Base-by-base conservation (phyloP, 2,329 filamentous ascomycete genomes). In the Pseudocercospora ulei region DNA sequence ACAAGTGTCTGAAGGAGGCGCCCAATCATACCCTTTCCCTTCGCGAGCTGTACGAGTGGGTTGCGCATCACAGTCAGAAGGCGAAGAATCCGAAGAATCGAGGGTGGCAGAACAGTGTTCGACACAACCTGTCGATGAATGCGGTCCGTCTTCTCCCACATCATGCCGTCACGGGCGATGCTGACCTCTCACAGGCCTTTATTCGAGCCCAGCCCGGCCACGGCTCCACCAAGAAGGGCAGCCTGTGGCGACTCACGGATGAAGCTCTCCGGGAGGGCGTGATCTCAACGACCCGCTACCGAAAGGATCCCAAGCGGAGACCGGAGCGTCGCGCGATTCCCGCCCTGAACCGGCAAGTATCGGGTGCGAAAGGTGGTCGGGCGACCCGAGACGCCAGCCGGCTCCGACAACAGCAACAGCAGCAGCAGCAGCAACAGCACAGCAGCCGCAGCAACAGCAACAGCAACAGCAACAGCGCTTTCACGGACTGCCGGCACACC, bases 51-150 rank as follows among this genome's bases (percentile, higher is more conserved):
- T 96, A 96, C 62, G 71, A 80, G 41, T 96, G 88, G 86, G 93
- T 96, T 55, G 69, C 74, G 26, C 71, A 78, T 17, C 79, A 94
- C 55, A 94, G 86, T 2, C 72, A 75, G 50, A 94, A 90, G 61
- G 76, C 75, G 3, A 75, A 69, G 36, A 70, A 71, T 29, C 70
- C 68, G 5, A 58, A 61, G 35, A 64, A 61, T 3, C 65, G 61
- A 28, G 88, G 87, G 6, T 96, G 88, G 88, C 82, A 88, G 63
- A 96, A 95, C 62, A 93, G 84, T 58, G 92, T 96, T 49, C 76
- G 88, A 2, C 88, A 96, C 61, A 96, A 96, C 52, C 67, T 96
- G 5, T 94, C 85, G 31, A 95, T 96, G 87, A 96, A 96, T 54
- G 72, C 73, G 44, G 88, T 95, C 75, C 64, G 76, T 69, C 6